Base-by-base conservation (phyloP, 176 grass and related monocot species). In the Tillandsia leiboldiana region DNA sequence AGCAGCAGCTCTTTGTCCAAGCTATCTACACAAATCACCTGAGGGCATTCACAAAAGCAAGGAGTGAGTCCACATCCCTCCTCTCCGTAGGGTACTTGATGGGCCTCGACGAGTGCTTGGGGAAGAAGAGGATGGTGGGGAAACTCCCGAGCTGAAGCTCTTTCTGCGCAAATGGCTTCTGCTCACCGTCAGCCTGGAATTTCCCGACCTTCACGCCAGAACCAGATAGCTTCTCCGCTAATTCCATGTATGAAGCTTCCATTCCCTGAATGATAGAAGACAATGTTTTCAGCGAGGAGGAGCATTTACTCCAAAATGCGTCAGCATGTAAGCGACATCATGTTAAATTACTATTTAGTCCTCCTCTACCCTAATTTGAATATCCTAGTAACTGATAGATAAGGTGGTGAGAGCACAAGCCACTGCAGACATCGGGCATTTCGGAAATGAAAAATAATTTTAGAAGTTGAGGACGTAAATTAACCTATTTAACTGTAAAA, bases 41-140 rank as follows among this genome's bases (percentile, higher is more conserved):
- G 64, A 96, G 88, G 76, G 80, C 90, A 71, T 89, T 87, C 18
- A 89, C 69, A 73, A 96, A 96, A 20, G 92, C 70, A 67, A 96
- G 79, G 23, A 96, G 88, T 2, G 92, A 87, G 18, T 89, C 81
- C 4, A 89, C 92, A 20, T 92, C 92, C 63, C 92, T 72, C 75
- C 78, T 84, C 83, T 96, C 92, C 1, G 93, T 92, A 11, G 86
- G 86, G 67, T 92, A 96, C 59, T 92, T 92, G 81, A 92, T 92
- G 1, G 92, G 88, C 75, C 83, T 92, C 9, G 83, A 80, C 3
- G 86, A 73, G 72, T 87, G 81, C 69, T 77, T 87, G 9, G 86
- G 88, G 81, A 92, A 96, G 71, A 96, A 87, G 57, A 96, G 83
- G 49, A 92, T 86, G 15, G 86, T 92, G 10, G 92, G 88, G 76